These are phyloP conservation scores for Monilinia aucupariae DNA, from an alignment of 2,329 filamentous ascomycete genomes.

Conservation along the genomic window DNA sequence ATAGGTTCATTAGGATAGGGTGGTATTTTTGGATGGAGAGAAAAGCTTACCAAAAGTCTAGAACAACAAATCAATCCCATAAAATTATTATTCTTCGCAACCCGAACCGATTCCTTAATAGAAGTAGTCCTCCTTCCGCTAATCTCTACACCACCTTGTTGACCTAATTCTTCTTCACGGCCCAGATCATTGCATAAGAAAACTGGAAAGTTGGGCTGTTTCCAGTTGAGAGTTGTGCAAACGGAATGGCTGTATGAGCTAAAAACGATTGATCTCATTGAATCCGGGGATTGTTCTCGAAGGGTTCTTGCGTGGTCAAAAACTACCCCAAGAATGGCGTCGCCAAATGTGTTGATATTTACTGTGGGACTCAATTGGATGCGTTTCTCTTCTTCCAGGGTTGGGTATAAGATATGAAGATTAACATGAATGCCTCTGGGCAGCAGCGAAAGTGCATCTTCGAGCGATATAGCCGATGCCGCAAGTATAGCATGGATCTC, in stretches of 20 bases:
- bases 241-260: slow-evolving; percentile 86
- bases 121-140: slow-evolving; percentile 73
- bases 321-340: slow-evolving; percentile 75
- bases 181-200: slow-evolving; percentile 93
- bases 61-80: slow-evolving; percentile 95
- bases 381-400: slow-evolving; percentile 62
- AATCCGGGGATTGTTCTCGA: slow-evolving; percentile 60
- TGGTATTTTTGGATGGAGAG: neutral
- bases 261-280: slow-evolving; percentile 83
- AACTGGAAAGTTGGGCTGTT: slow-evolving; percentile 96
- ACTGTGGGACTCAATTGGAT: slow-evolving; percentile 67
- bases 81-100: slow-evolving; percentile 93
- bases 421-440: slow-evolving; percentile 81
- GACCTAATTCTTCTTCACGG: slow-evolving; percentile 43
- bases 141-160: slow-evolving; percentile 30
- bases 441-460: slow-evolving; percentile 68
- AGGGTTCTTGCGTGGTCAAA: slow-evolving; percentile 81
- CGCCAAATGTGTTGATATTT: slow-evolving; percentile 82
- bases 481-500: slow-evolving; percentile 67
- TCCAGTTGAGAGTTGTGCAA: slow-evolving; percentile 96
- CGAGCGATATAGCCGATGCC: slow-evolving; percentile 71
- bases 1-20: neutral
- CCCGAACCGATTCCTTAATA: slow-evolving; percentile 89
- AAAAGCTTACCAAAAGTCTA: slow-evolving; percentile 65
- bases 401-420: slow-evolving; percentile 86